Conservation (phyloP, 371 early-diverging fungal genomes). For the Circinella minor region DNA sequence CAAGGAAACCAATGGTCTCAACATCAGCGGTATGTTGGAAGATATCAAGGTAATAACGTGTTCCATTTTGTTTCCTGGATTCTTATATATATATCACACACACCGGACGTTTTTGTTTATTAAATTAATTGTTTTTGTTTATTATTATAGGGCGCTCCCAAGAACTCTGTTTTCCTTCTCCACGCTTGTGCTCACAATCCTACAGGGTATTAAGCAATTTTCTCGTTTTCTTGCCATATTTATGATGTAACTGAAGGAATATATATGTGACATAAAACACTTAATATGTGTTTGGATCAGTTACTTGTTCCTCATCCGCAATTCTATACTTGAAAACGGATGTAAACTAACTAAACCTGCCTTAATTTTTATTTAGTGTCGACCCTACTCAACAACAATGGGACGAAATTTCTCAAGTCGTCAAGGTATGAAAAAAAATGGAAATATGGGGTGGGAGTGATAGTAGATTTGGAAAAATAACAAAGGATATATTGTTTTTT, state of each 20-base stretch:
- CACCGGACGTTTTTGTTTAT: neutral
- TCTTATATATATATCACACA: too few species aligned
- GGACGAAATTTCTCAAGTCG: conserved; percentile 82
- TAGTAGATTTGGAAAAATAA: neutral
- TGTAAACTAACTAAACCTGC: too few species aligned
- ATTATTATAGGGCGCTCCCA: conserved; percentile 71
- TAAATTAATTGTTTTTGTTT: neutral
- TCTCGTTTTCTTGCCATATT: too few species aligned
- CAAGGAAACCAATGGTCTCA: conserved; percentile 91
- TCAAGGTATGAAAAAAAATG: conserved; percentile 56
- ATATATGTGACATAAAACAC: too few species aligned
- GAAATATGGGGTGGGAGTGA: neutral
- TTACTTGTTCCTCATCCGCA: too few species aligned
- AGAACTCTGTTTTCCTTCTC: conserved; percentile 89
- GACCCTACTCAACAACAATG: conserved; percentile 95
- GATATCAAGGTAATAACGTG: conserved; percentile 70
- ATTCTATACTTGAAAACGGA: too few species aligned
- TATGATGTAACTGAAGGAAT: too few species aligned
- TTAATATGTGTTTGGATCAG: too few species aligned
- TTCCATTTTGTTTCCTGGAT: neutral
- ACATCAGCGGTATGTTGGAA: conserved; percentile 90
- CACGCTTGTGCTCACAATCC: conserved; percentile 99
- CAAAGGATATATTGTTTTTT: neutral
- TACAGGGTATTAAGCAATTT: conserved; percentile 42
- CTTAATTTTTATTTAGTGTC: conserved; percentile 63